Evolutionary conservation across 2,329 filamentous ascomycete genomes (phyloP).

Genomic region (Talaromyces verruculosus): DNA sequence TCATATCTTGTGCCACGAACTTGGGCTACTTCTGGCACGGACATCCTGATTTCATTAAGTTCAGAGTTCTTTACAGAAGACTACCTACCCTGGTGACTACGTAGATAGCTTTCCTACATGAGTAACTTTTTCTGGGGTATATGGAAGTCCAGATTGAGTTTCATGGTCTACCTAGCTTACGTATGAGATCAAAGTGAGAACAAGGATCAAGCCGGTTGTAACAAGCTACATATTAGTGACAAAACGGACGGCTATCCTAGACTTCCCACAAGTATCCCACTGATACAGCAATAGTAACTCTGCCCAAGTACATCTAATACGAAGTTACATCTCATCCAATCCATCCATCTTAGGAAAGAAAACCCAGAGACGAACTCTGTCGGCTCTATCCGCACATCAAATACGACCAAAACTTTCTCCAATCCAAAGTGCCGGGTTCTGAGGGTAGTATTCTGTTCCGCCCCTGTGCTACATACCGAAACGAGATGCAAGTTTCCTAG

Average conservation of each 20-base stretch:
- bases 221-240: background rate
- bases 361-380: background rate
- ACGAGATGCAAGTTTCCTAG: background rate
- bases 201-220: background rate
- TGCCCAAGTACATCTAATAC: background rate
- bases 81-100: too few species aligned
- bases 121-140: background rate
- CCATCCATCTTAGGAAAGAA: background rate
- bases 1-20: too few species aligned
- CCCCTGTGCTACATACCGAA: background rate
- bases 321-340: background rate
- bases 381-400: background rate
- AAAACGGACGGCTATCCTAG: background rate
- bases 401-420: background rate
- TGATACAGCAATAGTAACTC: background rate
- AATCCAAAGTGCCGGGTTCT: background rate
- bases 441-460: background rate
- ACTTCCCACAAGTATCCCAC: background rate
- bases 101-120: constrained; percentile 1
- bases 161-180: background rate
- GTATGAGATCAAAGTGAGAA: too few species aligned
- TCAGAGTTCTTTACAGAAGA: too few species aligned
- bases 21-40: background rate
- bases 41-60: background rate
- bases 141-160: too few species aligned